Evolutionary conservation across 176 grass and related monocot genomes (phyloP), one percentile per base, ranked within the genome.

Genomic region (Ampelocalamus luodianensis): DNA sequence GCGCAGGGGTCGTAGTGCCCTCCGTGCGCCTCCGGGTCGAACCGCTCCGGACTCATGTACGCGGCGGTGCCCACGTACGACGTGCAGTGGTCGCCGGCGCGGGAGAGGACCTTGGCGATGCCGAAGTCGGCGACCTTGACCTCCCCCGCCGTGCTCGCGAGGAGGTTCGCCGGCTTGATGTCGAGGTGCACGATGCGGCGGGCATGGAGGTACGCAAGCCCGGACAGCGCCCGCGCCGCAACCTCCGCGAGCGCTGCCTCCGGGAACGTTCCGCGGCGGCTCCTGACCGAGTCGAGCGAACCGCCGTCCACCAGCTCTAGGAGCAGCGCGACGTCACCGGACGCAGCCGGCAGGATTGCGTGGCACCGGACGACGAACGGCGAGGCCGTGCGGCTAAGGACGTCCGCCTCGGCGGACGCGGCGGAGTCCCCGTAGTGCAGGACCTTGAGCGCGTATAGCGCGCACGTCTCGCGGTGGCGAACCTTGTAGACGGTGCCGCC

Each of bases 401-500:
- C 14, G 44, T 86, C 91, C 0, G 66, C 82, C 78, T 88, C 91
- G 13, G 72, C 34, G 23, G 81, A 39, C 13, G 71, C 72, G 26
- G 56, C 40, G 14, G 72, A 51, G 34, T 74, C 77, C 34, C 75
- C 82, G 22, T 72, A 38, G 71, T 87, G 83, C 56, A 69, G 59
- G 2, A 90, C 14, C 85, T 93, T 93, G 55, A 93, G 85, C 48
- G 91, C 88, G 72, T 93, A 90, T 23, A 82, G 69, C 64, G 81
- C 72, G 54, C 65, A 1, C 44, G 91, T 88, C 29, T 87, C 85
- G 18, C 85, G 85, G 67, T 93, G 88, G 4, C 81, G 81, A 2
- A 88, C 91, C 88, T 88, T 93, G 91, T 90, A 93, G 6, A 90
- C 91, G 4, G 88, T 90, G 65, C 91, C 82, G 23, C 91, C 88